Evolutionary conservation across 768 basidiomycete genomes (phyloP), one percentile per base, ranked within the genome.

Genomic region (Pisolithus albus): DNA sequence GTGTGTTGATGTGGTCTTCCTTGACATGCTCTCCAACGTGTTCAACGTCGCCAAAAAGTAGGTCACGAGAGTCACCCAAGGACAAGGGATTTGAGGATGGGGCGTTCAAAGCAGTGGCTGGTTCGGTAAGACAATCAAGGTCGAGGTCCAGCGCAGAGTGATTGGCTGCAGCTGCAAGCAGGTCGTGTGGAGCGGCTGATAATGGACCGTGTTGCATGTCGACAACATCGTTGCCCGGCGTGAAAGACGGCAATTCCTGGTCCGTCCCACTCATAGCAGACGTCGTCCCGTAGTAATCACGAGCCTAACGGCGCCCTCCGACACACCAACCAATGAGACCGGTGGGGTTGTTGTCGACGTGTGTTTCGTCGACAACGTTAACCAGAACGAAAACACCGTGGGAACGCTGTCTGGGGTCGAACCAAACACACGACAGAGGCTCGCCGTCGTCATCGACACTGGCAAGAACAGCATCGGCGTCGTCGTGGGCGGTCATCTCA

Each of bases 211-310:
- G 56, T 57, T 62, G 58, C 56, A 68, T 64, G 68, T 69, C 60
- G 55, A 59, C 58, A 59, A 61, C 47, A 61, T 61, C 57, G 56
- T 59, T 58, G 55, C 56, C 60, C 41, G 67, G 63, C 55, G 65
- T 52, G 47, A 63, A 61, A 59, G 65, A 57, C 42, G 67, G 55
- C 47, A 55, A 51, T 49, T 64, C 62, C 65, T 68, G 62, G 65
- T 70, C 68, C 59, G 69, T 68, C 65, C 72, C 70, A 68, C 64
- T 75, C 74, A 75, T 75, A 71, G 67, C 63, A 49, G 42, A 53
- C 60, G 56, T 47, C 54, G 49, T 57, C 58, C 34, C 13, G 13
- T 11, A 34, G 11, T 11, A 34, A 15, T 34, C 13, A 13, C 13
- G 11, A 34, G 34, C 34, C 34, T 15, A 34, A 34, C 34, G 11